Evolutionary conservation across 192 early-diverging fungal genomes (phyloP), one percentile per base, ranked within the genome.

Genomic region (Entrophospora sp.): DNA sequence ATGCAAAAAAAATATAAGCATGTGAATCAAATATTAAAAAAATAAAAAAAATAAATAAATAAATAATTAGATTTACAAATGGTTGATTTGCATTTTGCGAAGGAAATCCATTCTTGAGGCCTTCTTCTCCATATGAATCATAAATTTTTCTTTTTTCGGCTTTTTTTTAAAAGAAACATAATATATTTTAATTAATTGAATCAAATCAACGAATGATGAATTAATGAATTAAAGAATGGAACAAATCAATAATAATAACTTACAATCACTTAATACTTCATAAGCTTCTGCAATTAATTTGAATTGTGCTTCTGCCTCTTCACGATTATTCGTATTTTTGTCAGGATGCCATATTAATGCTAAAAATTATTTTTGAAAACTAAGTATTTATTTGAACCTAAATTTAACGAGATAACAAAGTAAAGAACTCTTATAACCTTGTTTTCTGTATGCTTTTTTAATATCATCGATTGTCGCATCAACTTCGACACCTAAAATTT

Each of bases 271-370:
- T 31, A 75, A 48, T 40, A 75, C 37, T 38, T 75, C 71, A 57
- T 75, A 75, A 18, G 74, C 71, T 46, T 75, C 66, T n/a, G 67
- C 58, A 46, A 64, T 62, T 30, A 35, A 25, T 69, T 52, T 28
- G 49, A 66, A 55, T 61, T 63, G 89, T 31, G 75, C 74, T 53
- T 89, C 85, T 20, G 89, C 85, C 45, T 63, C 44, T 69, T 86
- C 87, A 66, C 77, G 77, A 32, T 85, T 83, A 61, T 87, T 79
- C 27, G 74, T 75, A 64, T 89, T 89, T 53, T 87, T 73, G 68
- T 91, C 89, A 14, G 89, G 89, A 75, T 91, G 89, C 87, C 87
- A 90, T 65, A 87, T 85, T 32, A 91, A 73, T 25, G 89, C 89
- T 67, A 2, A 0, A 24, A 12, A 30, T 43, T n/a, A 4, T 9